Evolutionary conservation across 371 early-diverging fungal species (phyloP).

Genomic region (Chytridium lagenaria): DNA sequence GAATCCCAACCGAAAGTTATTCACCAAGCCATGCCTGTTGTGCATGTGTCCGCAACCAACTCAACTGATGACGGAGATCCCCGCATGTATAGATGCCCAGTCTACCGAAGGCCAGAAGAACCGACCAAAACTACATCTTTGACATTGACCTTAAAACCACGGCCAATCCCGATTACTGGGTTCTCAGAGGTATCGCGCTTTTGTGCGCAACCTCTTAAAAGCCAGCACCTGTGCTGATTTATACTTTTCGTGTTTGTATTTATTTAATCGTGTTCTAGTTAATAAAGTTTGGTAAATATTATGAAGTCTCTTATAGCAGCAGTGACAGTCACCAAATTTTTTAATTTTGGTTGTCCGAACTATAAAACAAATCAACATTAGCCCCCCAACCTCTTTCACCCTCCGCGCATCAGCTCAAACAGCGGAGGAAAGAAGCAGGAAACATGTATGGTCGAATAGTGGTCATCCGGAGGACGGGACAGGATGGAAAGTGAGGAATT

Average conservation of each 20-base stretch:
- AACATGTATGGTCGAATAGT: constrained; percentile 29
- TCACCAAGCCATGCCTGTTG: constrained; percentile 63
- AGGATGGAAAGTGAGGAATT: constrained; percentile 26
- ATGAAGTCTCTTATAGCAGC: too few relatives aligned
- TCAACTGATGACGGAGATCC: constrained; percentile 63
- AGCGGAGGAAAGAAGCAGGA: too few relatives aligned
- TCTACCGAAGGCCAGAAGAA: constrained; percentile 60
- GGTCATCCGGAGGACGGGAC: constrained; percentile 26
- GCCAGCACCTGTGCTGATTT: too few relatives aligned
- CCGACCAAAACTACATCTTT: constrained; percentile 65
- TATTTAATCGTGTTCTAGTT: neutral
- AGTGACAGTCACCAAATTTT: too few relatives aligned
- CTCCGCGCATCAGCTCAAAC: too few relatives aligned
- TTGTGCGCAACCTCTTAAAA: constrained; percentile 42
- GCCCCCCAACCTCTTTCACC: too few relatives aligned
- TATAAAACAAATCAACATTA: neutral
- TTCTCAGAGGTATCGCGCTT: constrained; percentile 59
- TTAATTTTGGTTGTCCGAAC: neutral
- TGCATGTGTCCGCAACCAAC: constrained; percentile 61
- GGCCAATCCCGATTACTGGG: constrained; percentile 65
- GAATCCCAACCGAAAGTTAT: constrained; percentile 66
- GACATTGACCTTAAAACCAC: constrained; percentile 63
- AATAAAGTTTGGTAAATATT: neutral
- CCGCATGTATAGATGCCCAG: constrained; percentile 63
- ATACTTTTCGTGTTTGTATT: too few relatives aligned